These are phyloP conservation scores for Komagataella populi DNA, from an alignment of 805 yeast species.

Conservation along the genomic window DNA sequence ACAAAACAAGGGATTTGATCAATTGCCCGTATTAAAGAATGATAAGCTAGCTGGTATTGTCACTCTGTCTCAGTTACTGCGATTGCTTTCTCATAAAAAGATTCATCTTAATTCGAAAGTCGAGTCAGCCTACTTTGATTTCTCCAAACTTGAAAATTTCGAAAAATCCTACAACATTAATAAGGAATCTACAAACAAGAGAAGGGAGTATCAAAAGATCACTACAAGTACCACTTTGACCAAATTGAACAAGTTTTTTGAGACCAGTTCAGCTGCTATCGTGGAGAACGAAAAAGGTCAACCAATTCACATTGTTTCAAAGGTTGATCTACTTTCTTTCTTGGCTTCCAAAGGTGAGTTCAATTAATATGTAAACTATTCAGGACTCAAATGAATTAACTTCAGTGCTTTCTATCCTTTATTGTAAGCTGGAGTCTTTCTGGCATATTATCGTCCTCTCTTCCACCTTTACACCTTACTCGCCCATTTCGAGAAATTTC, in stretches of 20 bases:
- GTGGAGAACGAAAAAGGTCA: conserved; percentile 58
- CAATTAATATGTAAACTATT: not conserved
- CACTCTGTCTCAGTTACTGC: conserved; percentile 60
- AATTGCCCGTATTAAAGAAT: conserved; percentile 55
- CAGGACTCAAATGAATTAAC: not conserved
- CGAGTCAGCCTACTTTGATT: conserved; percentile 52
- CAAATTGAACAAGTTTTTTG: conserved; percentile 67
- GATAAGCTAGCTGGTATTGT: conserved; percentile 59
- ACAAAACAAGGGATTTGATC: conserved; percentile 72
- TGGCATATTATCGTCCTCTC: not conserved
- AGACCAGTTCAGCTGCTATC: conserved; percentile 73
- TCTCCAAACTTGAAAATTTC: conserved; percentile 55
- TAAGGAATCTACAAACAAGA: conserved; percentile 39
- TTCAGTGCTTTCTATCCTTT: not conserved
- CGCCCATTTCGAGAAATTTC: not conserved
- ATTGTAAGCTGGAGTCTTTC: not conserved
- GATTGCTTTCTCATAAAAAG: conserved; percentile 48
- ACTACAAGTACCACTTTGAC: conserved; percentile 51
- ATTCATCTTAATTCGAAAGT: conserved; percentile 43
- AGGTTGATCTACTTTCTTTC: conserved; percentile 64
- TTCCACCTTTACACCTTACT: not conserved
- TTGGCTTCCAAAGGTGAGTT: conserved; percentile 16
- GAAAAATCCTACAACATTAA: conserved; percentile 51
- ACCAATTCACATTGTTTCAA: conserved; percentile 77
- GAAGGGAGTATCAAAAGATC: conserved; percentile 55